Base-by-base conservation (phyloP, 2,329 filamentous ascomycete genomes). In the Aspergillus sp. region DNA sequence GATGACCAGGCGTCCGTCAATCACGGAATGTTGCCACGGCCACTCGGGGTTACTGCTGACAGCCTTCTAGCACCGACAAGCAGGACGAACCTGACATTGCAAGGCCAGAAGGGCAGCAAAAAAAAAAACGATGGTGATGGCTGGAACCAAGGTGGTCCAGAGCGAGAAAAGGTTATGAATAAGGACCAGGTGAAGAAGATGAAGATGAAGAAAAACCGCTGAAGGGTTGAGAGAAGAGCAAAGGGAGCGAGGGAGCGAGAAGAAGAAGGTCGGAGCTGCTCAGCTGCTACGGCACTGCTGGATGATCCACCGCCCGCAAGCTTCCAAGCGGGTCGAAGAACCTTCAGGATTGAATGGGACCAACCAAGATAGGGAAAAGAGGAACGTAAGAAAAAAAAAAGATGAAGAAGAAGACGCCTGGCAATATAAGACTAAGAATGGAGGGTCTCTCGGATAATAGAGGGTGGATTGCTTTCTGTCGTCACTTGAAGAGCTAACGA, bases 1-100 rank as follows among this genome's bases (percentile, higher is more conserved):
- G 27, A 39, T 29, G 32, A 36, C 7, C 37, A 40, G 13, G 30
- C 31, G 32, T 19, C 34, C 34, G 39, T 13, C 33, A 42, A 12
- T 19, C 19, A 36, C 19, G 28, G 28, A 32, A 28, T n/a, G 12
- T 34, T 41, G 31, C 19, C 33, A 42, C 33, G 35, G 36, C 28
- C 35, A 37, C 34, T 33, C 42, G 46, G 19, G 19, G 19, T 19
- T 19, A 19, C 51, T 53, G 54, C 42, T 45, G 45, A 47, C 40
- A 49, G 45, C 42, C 45, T 49, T 50, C 43, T 33, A 49, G 46
- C 33, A 51, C 42, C 47, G 47, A 49, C 33, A 47, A 45, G 48
- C 52, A 47, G 50, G 47, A 52, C 51, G 48, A 48, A 42, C 45
- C 51, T 53, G 44, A 51, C 59, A 62, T 61, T 45, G 57, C 60